Evolutionary conservation across 305 asterid species (phyloP).

Genomic region (Rubia peregrina): DNA sequence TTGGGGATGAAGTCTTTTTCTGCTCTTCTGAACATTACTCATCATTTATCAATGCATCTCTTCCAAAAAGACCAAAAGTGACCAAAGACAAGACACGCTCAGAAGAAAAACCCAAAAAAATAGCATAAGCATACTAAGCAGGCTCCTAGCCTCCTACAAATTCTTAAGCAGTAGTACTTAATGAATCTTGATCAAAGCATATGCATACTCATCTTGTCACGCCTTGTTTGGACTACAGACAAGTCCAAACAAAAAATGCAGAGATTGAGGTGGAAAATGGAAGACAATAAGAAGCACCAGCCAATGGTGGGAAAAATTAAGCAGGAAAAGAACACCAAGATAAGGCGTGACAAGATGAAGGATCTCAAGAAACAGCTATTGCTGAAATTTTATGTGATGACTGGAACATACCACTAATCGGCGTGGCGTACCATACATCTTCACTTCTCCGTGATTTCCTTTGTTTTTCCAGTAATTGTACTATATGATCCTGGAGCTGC

Average conservation of each 20-base stretch:
- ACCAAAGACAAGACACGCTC: neutral
- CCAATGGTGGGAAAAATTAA: neutral
- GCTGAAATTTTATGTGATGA: slow-evolving; percentile 4
- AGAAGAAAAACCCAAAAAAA: neutral
- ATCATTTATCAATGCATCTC: neutral
- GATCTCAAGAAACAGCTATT: neutral
- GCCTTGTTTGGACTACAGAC: too few relatives aligned
- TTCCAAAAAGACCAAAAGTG: neutral
- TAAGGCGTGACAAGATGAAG: neutral
- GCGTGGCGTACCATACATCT: slow-evolving; percentile 80
- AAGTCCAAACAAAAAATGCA: neutral
- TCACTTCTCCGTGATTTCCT: slow-evolving; percentile 68
- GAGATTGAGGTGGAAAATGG: neutral
- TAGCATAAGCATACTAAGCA: neutral
- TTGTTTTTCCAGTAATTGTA: slow-evolving; percentile 70
- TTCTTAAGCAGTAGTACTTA: neutral
- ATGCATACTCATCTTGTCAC: too few relatives aligned
- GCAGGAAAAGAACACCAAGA: neutral
- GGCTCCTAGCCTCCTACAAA: neutral
- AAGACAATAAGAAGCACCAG: neutral
- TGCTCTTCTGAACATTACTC: neutral
- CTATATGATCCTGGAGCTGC: slow-evolving; percentile 77
- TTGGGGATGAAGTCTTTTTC: neutral
- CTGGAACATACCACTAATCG: slow-evolving; percentile 73
- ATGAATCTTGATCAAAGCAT: neutral